A percentile compares a stretch with the other conserved stretches of the same genome.
phyloP scores from a whole-genome alignment of 257 asterid species.

The Parsonsia alboflavescens region DNA sequence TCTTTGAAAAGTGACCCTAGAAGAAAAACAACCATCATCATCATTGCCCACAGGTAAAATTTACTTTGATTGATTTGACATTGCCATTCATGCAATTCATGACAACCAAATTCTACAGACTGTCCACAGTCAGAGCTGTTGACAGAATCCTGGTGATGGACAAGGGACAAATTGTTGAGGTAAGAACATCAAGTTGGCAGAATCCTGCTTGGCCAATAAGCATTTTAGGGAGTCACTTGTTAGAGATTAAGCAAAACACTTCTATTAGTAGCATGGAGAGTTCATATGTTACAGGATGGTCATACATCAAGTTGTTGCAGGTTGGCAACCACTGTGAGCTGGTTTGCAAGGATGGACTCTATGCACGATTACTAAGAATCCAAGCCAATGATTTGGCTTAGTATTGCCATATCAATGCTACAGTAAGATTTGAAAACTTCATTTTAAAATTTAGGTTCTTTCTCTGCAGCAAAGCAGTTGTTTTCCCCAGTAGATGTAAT shows the following conservation, averaged over 20 bases:
- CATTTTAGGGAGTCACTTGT: background rate
- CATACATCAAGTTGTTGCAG: conserved; percentile 33
- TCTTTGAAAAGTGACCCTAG: conserved; percentile 46
- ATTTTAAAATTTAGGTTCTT: background rate
- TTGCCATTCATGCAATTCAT: background rate
- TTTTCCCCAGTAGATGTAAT: background rate
- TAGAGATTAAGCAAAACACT: background rate
- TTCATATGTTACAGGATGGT: background rate
- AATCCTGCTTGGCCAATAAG: background rate
- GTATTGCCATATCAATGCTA: background rate
- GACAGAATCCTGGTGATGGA: conserved; percentile 86
- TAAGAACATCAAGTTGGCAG: conserved; percentile 13
- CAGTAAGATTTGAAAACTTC: background rate
- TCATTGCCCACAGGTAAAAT: conserved; percentile 80
- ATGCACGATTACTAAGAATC: conserved; percentile 66
- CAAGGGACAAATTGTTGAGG: conserved; percentile 79
- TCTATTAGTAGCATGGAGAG: background rate
- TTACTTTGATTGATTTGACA: background rate
- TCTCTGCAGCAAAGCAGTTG: background rate
- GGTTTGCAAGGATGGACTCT: conserved; percentile 57
- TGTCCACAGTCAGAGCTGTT: conserved; percentile 86
- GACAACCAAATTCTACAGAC: conserved; percentile 38
- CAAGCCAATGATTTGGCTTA: conserved; percentile 73
- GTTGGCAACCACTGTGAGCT: conserved; percentile 77
- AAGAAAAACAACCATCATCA: conserved; percentile 61